Evolutionary conservation across 2,329 filamentous ascomycete genomes (phyloP).

Genomic region (Pseudocercospora fuligena): DNA sequence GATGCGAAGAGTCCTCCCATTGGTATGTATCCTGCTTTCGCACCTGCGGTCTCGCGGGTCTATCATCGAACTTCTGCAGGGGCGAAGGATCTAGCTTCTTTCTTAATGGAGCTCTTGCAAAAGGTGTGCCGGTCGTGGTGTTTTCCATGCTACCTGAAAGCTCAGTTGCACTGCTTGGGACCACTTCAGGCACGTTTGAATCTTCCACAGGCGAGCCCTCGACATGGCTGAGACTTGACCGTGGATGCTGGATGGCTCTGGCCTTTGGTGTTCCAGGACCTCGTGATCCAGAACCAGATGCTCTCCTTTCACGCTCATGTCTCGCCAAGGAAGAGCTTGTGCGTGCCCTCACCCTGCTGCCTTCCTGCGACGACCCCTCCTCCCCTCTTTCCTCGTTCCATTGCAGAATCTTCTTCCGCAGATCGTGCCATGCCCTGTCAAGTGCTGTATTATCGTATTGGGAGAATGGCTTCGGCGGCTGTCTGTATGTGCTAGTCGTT

Average conservation of each 20-base stretch:
- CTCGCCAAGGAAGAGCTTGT: conserved; percentile 23
- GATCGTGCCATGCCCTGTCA: conserved; percentile 44
- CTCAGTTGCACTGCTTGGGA: conserved; percentile 22
- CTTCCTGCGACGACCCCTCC: conserved; percentile 31
- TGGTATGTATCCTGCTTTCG: conserved; percentile 53
- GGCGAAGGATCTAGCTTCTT: conserved; percentile 39
- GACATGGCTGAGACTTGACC: conserved; percentile 35
- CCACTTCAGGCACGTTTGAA: conserved; percentile 17
- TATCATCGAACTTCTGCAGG: conserved; percentile 27
- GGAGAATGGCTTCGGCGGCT: conserved; percentile 46
- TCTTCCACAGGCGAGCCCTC: conserved; percentile 25
- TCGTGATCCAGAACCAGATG: conserved; percentile 25
- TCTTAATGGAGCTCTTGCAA: conserved; percentile 55
- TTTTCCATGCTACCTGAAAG: conserved; percentile 25
- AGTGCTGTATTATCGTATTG: conserved; percentile 43
- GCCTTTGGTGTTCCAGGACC: conserved; percentile 15
- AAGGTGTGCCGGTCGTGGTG: conserved; percentile 54
- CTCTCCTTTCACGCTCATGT: conserved; percentile 24
- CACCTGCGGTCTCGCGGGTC: conserved; percentile 31
- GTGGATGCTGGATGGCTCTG: conserved; percentile 23
- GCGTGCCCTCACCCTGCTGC: conserved; percentile 28
- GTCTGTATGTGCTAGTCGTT: conserved; percentile 26
- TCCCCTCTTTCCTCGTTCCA: conserved; percentile 43
- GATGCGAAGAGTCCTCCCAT: conserved; percentile 50
- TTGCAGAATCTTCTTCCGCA: conserved; percentile 41